Evolutionary conservation across 768 basidiomycete genomes (phyloP).

Genomic region (Rhodotorula toruloides): DNA sequence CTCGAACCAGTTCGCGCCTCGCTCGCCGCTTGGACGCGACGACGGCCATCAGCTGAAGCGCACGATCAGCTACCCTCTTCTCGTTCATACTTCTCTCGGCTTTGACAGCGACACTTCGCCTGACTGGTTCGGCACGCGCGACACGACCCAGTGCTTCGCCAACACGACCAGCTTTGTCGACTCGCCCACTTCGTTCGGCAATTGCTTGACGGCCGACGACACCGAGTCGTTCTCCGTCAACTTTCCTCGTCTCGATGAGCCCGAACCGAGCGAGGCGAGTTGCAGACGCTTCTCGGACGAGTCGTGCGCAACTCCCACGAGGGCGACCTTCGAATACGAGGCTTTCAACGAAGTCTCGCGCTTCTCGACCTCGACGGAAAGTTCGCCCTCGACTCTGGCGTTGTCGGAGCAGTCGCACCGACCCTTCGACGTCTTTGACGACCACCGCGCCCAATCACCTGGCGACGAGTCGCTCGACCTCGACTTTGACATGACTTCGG

Average conservation of each 20-base stretch:
- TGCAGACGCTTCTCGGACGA: neutral
- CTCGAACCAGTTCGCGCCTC: neutral
- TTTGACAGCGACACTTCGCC: neutral
- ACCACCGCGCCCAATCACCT: neutral
- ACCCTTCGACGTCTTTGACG: neutral
- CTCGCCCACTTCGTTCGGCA: too few species aligned
- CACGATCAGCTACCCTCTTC: neutral
- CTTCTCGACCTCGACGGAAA: constrained; percentile 8
- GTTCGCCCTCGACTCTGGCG: neutral
- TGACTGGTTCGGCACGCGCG: neutral
- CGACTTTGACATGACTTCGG: neutral
- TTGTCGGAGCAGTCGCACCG: neutral
- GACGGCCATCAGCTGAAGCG: neutral
- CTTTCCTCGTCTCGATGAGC: too few species aligned
- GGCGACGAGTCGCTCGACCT: neutral
- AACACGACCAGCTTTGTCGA: too few species aligned
- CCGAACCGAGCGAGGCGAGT: too few species aligned
- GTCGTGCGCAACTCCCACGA: neutral
- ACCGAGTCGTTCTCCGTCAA: too few species aligned
- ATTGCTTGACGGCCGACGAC: too few species aligned
- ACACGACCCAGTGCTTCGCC: too few species aligned
- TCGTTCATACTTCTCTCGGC: too few species aligned
- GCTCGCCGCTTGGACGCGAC: neutral
- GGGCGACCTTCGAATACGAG: neutral
- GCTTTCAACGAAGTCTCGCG: neutral